A percentile compares a stretch with the other conserved stretches of the same genome.
phyloP scores from a whole-genome alignment of 768 basidiomycete species.

The Candolleomyces efflorescens region DNA sequence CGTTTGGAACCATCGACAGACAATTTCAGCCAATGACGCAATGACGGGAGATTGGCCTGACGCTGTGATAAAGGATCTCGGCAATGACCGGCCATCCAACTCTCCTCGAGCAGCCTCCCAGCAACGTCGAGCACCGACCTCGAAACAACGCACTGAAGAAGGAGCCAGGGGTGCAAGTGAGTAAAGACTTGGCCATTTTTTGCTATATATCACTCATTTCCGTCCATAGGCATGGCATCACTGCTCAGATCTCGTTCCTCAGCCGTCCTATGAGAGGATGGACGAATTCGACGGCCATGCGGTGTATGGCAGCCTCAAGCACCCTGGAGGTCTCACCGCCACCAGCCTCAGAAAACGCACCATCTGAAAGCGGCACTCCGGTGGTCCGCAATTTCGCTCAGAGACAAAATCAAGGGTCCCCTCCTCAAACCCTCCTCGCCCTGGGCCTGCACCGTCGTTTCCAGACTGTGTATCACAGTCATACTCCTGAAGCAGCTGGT shows the following conservation, averaged over 20 bases:
- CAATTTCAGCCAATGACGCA: too few relatives aligned
- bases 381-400: conserved; percentile 83
- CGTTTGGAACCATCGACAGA: too few relatives aligned
- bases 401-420: conserved; percentile 59
- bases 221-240: neutral
- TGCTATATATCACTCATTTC: too few relatives aligned
- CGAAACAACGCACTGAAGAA: too few relatives aligned
- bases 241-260: neutral
- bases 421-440: conserved; percentile 78
- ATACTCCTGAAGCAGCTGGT: conserved; percentile 69
- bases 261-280: neutral
- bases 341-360: conserved; percentile 21
- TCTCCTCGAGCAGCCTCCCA: too few relatives aligned
- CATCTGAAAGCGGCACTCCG: conserved; percentile 89
- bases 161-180: too few relatives aligned
- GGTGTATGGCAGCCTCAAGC: neutral
- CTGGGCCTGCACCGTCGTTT: conserved; percentile 81
- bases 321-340: neutral
- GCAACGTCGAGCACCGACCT: too few relatives aligned
- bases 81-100: too few relatives aligned
- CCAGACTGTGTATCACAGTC: conserved; percentile 81
- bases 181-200: too few relatives aligned
- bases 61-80: too few relatives aligned
- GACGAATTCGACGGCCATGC: neutral
- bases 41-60: too few relatives aligned